Evolutionary conservation across 371 early-diverging fungal genomes (phyloP).

Genomic region (Syncephalastrum contaminatum): DNA sequence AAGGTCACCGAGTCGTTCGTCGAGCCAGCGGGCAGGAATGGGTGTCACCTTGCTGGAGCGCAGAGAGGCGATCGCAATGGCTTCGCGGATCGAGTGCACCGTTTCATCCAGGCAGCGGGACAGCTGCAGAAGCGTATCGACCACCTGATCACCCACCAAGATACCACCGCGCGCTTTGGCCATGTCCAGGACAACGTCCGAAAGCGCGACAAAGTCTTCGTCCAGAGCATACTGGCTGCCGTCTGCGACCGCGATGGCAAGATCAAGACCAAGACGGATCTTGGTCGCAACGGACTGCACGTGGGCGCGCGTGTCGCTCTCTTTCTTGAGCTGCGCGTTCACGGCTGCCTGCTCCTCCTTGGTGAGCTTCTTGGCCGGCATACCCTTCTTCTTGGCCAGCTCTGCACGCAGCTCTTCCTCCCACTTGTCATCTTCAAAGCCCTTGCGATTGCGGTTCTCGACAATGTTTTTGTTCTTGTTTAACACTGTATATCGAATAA

Average conservation of each 20-base stretch:
- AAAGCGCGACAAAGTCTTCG: conserved; percentile 46
- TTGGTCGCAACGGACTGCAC: conserved; percentile 56
- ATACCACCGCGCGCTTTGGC: conserved; percentile 54
- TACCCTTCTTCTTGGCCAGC: conserved; percentile 69
- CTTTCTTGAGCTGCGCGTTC: conserved; percentile 73
- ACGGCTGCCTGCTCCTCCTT: conserved; percentile 85
- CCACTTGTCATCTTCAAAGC: conserved; percentile 78
- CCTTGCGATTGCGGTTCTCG: conserved; percentile 53
- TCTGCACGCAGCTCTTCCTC: conserved; percentile 82
- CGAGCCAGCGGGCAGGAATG: conserved; percentile 71
- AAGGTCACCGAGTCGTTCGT: conserved; percentile 65
- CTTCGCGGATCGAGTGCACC: conserved; percentile 45
- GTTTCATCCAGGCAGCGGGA: conserved; percentile 52
- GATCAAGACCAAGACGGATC: conserved; percentile 62
- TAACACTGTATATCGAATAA: neutral
- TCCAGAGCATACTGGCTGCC: conserved; percentile 57
- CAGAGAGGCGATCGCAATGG: conserved; percentile 68
- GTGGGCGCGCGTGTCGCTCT: conserved; percentile 66
- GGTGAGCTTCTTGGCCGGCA: conserved; percentile 55
- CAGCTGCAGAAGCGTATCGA: conserved; percentile 58
- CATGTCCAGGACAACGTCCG: conserved; percentile 46
- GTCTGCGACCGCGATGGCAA: conserved; percentile 60
- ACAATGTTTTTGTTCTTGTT: conserved; percentile 49
- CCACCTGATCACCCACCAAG: conserved; percentile 56
- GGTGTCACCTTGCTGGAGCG: conserved; percentile 63